Percentiles rank a stretch among this genome's conserved stretches.
Conservation (phyloP, 805 yeast species). For the Saccharomycopsis sp. region DNA sequence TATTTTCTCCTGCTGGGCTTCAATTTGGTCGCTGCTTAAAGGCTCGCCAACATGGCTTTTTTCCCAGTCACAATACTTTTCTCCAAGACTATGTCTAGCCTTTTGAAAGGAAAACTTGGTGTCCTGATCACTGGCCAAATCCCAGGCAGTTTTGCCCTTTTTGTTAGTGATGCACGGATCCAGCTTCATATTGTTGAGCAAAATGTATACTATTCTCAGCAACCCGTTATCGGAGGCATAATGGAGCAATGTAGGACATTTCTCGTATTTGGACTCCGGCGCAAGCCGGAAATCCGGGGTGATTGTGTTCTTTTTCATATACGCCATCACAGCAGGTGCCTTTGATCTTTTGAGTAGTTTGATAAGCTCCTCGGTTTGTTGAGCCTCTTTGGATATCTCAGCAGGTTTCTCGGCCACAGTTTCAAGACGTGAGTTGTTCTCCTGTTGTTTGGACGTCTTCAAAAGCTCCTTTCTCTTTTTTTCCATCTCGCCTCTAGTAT, state of each 20-base stretch:
- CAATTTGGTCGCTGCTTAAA: conserved; percentile 49
- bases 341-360: conserved; percentile 61
- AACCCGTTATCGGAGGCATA: conserved; percentile 66
- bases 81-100: conserved; percentile 64
- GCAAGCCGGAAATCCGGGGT: conserved; percentile 45
- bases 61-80: conserved; percentile 62
- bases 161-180: conserved; percentile 56
- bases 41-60: conserved; percentile 58
- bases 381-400: conserved; percentile 34
- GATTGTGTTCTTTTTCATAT: conserved; percentile 51
- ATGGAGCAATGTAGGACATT: conserved; percentile 71
- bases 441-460: conserved; percentile 27
- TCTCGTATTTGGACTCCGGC: conserved; percentile 46
- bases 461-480: conserved; percentile 22
- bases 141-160: conserved; percentile 61
- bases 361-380: conserved; percentile 51
- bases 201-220: conserved; percentile 53
- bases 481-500: conserved; percentile 26
- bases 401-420: conserved; percentile 21
- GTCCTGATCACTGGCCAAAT: conserved; percentile 44
- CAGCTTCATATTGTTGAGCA: conserved; percentile 59
- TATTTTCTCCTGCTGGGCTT: conserved; percentile 34
- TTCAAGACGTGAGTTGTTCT: conserved; percentile 26
- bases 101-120: conserved; percentile 56
- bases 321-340: conserved; percentile 65